Conservation (phyloP, 192 early-diverging fungal genomes). For the Podila epigama region DNA sequence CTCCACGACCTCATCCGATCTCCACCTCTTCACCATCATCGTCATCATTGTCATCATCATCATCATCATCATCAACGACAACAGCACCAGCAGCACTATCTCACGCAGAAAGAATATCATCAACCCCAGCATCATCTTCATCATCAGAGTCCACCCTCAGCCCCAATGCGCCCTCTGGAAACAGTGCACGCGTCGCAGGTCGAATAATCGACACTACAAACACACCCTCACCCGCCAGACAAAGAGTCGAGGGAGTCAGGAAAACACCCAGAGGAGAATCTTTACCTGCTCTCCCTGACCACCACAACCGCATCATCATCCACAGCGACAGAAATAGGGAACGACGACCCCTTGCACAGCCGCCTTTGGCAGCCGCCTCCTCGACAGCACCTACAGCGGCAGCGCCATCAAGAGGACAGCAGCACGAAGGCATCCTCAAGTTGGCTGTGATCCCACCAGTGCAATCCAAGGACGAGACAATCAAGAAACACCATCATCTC, state of each 20-base stretch:
- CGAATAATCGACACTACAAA: neutral
- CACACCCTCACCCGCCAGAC: too few relatives aligned
- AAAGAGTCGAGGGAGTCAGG: too few relatives aligned
- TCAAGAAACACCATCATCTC: conserved; percentile 18
- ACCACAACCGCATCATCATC: too few relatives aligned
- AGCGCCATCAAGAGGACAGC: neutral
- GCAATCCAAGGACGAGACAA: conserved; percentile 12
- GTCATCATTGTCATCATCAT: too few relatives aligned
- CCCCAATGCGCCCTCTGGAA: neutral
- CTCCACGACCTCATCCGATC: neutral
- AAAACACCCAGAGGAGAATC: too few relatives aligned
- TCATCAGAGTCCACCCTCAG: neutral
- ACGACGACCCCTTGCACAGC: too few relatives aligned
- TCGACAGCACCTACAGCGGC: neutral
- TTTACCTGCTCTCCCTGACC: too few relatives aligned
- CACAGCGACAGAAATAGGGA: too few relatives aligned
- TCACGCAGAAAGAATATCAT: neutral
- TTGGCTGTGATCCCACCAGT: conserved; percentile 33
- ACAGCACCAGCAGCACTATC: neutral
- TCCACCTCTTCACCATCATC: neutral
- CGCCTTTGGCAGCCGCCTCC: neutral
- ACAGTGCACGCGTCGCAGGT: too few relatives aligned
- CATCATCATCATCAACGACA: too few relatives aligned
- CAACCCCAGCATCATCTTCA: too few relatives aligned
- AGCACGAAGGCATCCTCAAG: conserved; percentile 21